A percentile compares a stretch with the other conserved stretches of the same genome.
Conservation (phyloP, 208 protist species). For the Leptomonas seymouri region DNA sequence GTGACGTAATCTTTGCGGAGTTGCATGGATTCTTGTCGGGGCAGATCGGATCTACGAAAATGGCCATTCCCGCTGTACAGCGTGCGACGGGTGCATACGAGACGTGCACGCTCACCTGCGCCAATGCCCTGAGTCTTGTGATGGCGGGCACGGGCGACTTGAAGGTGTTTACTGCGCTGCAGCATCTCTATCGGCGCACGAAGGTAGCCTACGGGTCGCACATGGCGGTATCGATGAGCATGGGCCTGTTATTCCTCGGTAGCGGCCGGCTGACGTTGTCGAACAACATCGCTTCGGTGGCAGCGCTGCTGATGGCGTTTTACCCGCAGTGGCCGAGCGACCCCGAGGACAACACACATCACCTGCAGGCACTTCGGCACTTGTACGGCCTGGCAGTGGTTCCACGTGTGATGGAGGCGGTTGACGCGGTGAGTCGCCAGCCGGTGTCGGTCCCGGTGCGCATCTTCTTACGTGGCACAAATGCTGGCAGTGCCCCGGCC, state of each 20-base stretch:
- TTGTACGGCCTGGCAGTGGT: conserved; percentile 96
- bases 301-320: conserved; percentile 91
- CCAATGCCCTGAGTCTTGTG: conserved; percentile 73
- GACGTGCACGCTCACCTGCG: conserved; percentile 70
- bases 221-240: conserved; percentile 94
- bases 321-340: conserved; percentile 93
- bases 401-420: conserved; percentile 88
- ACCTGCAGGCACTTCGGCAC: conserved; percentile 92
- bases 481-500: neutral
- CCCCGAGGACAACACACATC: conserved; percentile 91
- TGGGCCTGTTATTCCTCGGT: conserved; percentile 96
- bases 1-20: conserved; percentile 58
- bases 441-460: conserved; percentile 73
- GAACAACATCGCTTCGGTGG: conserved; percentile 80
- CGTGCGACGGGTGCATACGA: conserved; percentile 79
- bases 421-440: conserved; percentile 89
- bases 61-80: conserved; percentile 56
- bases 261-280: conserved; percentile 90
- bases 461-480: conserved; percentile 41
- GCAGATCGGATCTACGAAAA: conserved; percentile 61
- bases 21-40: conserved; percentile 71
- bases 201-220: conserved; percentile 92
- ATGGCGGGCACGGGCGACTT: conserved; percentile 95
- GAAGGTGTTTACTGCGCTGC: conserved; percentile 68
- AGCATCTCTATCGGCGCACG: conserved; percentile 59